Conservation (phyloP, 1,284 basidiomycete genomes). For the Ganoderma sinense region DNA sequence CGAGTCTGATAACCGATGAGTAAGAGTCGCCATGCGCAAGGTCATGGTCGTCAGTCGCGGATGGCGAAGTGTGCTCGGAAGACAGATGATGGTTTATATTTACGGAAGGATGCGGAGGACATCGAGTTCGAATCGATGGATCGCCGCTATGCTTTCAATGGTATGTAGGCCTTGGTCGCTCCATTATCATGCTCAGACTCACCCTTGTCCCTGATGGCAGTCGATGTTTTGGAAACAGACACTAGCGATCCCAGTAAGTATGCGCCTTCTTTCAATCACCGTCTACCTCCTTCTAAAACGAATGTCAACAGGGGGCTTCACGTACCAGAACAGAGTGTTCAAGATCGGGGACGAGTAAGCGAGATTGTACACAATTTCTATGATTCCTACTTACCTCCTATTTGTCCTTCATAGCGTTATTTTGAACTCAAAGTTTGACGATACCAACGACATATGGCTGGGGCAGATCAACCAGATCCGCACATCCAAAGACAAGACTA, state of each 20-base stretch:
- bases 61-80: neutral
- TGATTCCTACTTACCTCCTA: neutral
- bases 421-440: constrained; percentile 22
- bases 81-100: neutral
- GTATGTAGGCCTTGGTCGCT: neutral
- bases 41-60: neutral
- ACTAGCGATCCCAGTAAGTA: neutral
- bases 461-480: constrained; percentile 24
- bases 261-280: neutral
- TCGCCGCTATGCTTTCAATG: neutral
- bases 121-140: constrained; percentile 2
- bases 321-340: neutral
- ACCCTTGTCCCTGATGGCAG: neutral
- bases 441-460: constrained; percentile 23
- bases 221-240: neutral
- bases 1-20: constrained; percentile 2
- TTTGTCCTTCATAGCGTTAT: constrained; percentile 13
- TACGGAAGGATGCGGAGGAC: neutral
- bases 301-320: neutral
- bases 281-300: neutral
- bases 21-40: neutral
- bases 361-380: too few relatives aligned
- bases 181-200: neutral
- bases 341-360: constrained; percentile 24
- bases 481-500: neutral